Base-by-base conservation (phyloP, 2,329 filamentous ascomycete species). In the Sordariomycetes sp. region DNA sequence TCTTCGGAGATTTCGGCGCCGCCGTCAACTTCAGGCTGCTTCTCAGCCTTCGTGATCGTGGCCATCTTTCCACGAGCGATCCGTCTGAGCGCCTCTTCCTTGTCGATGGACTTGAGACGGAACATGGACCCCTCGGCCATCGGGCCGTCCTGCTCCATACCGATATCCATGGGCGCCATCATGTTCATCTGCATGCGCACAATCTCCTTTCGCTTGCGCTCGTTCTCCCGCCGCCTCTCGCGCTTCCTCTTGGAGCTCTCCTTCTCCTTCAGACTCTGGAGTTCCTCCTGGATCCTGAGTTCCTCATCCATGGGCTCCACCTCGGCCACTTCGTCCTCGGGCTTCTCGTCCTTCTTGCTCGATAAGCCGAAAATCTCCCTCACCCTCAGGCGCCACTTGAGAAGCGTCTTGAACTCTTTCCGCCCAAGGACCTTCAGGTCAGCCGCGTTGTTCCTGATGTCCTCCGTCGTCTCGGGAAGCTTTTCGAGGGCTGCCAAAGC, bases 181-280 rank as follows among this genome's bases (percentile, higher is more conserved):
- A 99, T 99, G 73, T 96, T 86, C 75, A 99, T 84, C 70, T 99
- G 94, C 86, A 99, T 87, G 36, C 94, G 85, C n/a, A 95, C 79
- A 60, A 97, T 90, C 62, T 97, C 94, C 64, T 89, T 94, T 64
- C 94, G 89, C 71, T 95, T 97, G 69, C 84, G 84, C 70, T 99
- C 94, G 62, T 99, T 99, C 60, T 95, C 90, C 64, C 80, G 88
- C 62, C 91, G 81, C 63, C 86, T 83, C 65, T 95, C 88, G 64
- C 90, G 86, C 73, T 90, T 95, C 70, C 85, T 92, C 64, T 85
- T 84, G 24, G 85, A 70, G 51, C 73, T 82, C 61, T 94, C 88
- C 65, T 85, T 86, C 28, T 97, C 90, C 62, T 87, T 88, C 65
- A 97, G 76, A 3, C 79, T 79, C 64, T 95, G 86, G 34, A 99